Percentiles rank a stretch among this genome's conserved stretches.
Evolutionary conservation across 495 filamentous ascomycete species (phyloP).

Genomic region (Paragyromitra xinjiangensis): DNA sequence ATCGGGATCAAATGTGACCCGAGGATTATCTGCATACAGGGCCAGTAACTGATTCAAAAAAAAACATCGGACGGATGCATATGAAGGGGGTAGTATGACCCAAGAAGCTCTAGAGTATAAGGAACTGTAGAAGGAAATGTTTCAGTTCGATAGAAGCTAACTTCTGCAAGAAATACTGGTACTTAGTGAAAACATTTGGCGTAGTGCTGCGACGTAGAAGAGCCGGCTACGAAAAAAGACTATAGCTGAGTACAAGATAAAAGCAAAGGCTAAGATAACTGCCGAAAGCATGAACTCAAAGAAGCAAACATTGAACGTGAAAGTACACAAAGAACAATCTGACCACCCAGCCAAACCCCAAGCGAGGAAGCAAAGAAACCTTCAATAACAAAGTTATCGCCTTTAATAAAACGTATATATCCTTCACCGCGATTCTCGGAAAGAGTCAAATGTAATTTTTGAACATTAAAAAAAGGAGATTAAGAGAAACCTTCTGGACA

Average conservation of each 20-base stretch:
- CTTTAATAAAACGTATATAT: slow-evolving; percentile 20
- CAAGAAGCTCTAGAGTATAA: background rate
- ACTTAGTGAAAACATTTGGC: background rate
- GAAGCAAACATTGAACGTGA: slow-evolving; percentile 22
- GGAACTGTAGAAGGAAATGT: background rate
- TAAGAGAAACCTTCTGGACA: slow-evolving; percentile 9
- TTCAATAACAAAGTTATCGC: background rate
- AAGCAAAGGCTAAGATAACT: slow-evolving; percentile 26
- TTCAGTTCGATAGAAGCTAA: background rate
- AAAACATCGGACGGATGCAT: slow-evolving; percentile 28
- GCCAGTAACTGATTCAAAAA: slow-evolving; percentile 2
- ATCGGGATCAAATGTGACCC: background rate
- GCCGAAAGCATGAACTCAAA: slow-evolving; percentile 21
- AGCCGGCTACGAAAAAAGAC: background rate
- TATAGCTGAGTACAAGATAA: slow-evolving; percentile 10
- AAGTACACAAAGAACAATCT: background rate
- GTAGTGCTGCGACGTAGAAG: background rate
- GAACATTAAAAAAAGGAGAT: slow-evolving; percentile 30
- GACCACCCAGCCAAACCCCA: background rate
- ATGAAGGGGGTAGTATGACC: background rate
- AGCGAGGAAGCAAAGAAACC: slow-evolving; percentile 1
- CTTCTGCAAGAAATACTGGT: background rate
- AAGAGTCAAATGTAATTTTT: slow-evolving; percentile 37
- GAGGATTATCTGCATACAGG: background rate
- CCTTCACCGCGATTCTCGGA: slow-evolving; percentile 6